Base-by-base conservation (phyloP, 2,329 filamentous ascomycete species). In the Fusarium luffae region DNA sequence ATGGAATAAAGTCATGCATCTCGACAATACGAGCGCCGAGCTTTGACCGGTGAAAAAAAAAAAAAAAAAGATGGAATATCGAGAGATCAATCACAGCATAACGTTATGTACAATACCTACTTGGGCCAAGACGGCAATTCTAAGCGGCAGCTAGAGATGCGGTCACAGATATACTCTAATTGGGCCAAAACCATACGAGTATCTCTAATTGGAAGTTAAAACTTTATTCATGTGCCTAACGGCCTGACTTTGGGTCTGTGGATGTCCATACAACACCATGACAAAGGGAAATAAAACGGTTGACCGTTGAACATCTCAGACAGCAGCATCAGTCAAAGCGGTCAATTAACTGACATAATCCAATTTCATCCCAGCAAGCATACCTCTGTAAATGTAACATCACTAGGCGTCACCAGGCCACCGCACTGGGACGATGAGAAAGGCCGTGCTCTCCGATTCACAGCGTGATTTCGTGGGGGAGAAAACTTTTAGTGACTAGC, bases 401-500 rank as follows among this genome's bases (percentile, higher is more conserved):
- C 16, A 12, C 59, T n/a, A n/a, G 28, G 60, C 46, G 52, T 65
- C 62, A 65, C 62, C 62, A 47, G 62, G 34, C 62, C 62, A 47
- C n/a, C 30, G 62, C 5, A 30, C 52, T 65, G 62, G 62, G 62
- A 65, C 60, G 60, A 59, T 59, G 28, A 4, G 28, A 13, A n/a
- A 9, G 47, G 21, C 47, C 47, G 10, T 52, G 23, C 49, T 41
- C 21, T 28, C 49, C 34, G 49, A 51, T 42, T 47, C 19, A 41
- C 30, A 32, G 19, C 50, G 51, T 42, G 57, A 60, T 60, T 42
- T 34, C 34, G 55, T 21, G 46, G 42, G 61, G 51, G 42, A 62
- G 51, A 32, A 54, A 50, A 32, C 34, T 13, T 5, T 23, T 7
- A 34, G 16, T 7, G 12, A 13, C 27, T 28, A 41, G 46, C 10